Conservation (phyloP, 2,329 filamentous ascomycete genomes). For the Sporothrix brunneoviolacea region DNA sequence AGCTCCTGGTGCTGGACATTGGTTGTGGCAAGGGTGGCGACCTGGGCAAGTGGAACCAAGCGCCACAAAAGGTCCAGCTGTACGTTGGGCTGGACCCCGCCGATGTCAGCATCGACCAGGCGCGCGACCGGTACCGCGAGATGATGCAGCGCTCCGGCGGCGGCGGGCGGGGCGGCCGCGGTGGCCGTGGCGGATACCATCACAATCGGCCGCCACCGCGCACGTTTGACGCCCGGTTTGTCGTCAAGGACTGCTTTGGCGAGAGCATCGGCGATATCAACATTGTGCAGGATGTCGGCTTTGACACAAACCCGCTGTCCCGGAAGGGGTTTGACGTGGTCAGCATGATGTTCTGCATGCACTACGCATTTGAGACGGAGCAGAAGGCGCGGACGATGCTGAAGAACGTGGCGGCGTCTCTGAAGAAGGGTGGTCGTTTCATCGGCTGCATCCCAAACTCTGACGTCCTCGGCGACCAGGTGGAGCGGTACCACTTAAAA, state of each 20-base stretch:
- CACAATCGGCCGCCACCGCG: constrained; percentile 43
- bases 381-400: constrained; percentile 87
- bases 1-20: constrained; percentile 80
- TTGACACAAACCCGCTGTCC: constrained; percentile 66
- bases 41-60: constrained; percentile 90
- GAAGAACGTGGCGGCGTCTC: constrained; percentile 77
- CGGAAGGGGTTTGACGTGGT: constrained; percentile 90
- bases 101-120: constrained; percentile 86
- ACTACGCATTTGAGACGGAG: constrained; percentile 95
- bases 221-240: constrained; percentile 80
- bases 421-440: constrained; percentile 92
- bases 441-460: constrained; percentile 97
- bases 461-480: constrained; percentile 73
- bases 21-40: constrained; percentile 97
- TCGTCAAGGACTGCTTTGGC: constrained; percentile 87
- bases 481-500: constrained; percentile 63
- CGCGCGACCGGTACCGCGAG: constrained; percentile 70
- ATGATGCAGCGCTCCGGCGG: constrained; percentile 59
- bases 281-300: constrained; percentile 80
- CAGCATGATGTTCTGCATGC: constrained; percentile 99
- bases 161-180: constrained; percentile 37
- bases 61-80: constrained; percentile 81
- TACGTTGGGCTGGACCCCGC: constrained; percentile 95
- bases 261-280: constrained; percentile 74
- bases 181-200: constrained; percentile 47